Base-by-base conservation (phyloP, 2,329 filamentous ascomycete species). In the Colletotrichum siamense region DNA sequence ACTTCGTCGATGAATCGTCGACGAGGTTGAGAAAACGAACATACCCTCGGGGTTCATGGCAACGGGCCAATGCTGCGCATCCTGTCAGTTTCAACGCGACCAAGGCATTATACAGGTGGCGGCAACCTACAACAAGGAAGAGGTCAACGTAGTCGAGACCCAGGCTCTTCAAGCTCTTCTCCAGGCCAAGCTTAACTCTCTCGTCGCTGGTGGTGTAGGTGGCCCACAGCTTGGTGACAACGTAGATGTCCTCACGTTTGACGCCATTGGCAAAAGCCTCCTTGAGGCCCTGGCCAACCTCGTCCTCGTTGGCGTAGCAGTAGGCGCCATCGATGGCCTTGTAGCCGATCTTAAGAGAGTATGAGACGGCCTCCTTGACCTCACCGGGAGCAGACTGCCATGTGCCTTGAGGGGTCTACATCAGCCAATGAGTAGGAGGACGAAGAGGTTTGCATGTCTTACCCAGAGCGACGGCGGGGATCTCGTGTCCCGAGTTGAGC, bases 181-280 rank as follows among this genome's bases (percentile, higher is more conserved):
- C 91, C 44, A 97, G 89, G 44, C 90, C 92, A 80, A 94, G 87
- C 85, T 94, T 92, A 8, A 92, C 92, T 8, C 93, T 89, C 34
- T 78, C 79, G 49, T 76, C 77, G 57, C 74, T 77, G 44, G 91
- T 91, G 84, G 94, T 93, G 87, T 94, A 96, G 67, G 94, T 95
- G 81, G 92, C 94, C 94, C 95, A 98, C 49, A 96, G 90, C 89
- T 98, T 98, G 81, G 93, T 95, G 71, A 95, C 94, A 75, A 98
- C 91, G 86, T 97, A 98, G 77, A 98, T 86, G 74, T 98, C 94
- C 83, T 94, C 91, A 77, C 95, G 91, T 89, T 93, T 94, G 80
- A 94, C 88, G 28, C 95, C 95, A 7, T 91, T 87, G 30, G 87
- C 88, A 81, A 96, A 92, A 34, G 94, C 95, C 72, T 94, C 92